Evolutionary conservation across 176 grass and related monocot genomes (phyloP), one percentile per base, ranked within the genome.

Genomic region (Phragmites australis): DNA sequence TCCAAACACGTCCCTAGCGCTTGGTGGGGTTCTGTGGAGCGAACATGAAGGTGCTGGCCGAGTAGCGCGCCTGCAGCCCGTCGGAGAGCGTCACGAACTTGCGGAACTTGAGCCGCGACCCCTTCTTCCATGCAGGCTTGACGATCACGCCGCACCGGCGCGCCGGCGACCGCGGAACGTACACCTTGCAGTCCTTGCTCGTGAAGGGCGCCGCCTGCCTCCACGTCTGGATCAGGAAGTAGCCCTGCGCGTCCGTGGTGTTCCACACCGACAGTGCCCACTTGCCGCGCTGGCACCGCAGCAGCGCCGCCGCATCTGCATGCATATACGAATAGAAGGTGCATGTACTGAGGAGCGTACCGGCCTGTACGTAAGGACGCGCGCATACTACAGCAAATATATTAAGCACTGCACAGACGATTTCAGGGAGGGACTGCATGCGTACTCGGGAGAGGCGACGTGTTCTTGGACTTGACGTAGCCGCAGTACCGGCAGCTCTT

Each of bases 161-260:
- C 45, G 56, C 44, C 46, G 83, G 87, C 30, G 92, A 89, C 45
- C 52, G 56, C 9, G 39, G 57, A 45, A 91, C 72, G 41, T 84
- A 91, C 39, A 91, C 77, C 65, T 45, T 83, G 87, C 92, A 94
- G 43, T 85, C 26, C 14, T 0, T 54, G 84, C 81, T 89, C 2
- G 72, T 85, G 92, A 94, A 94, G 25, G 54, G 48, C 39, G 87
- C 85, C 44, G 70, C 58, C 84, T 82, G 72, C 75, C 31, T 9
- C 62, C 69, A 70, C 80, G 92, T 94, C 84, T 87, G 72, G 68
- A 89, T 75, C 83, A 80, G 63, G 81, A 94, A 94, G 81, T 92
- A 80, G 51, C 92, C 92, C 15, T 9, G 30, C 40, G 59, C 31
- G 84, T 94, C 66, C 75, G 89, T 80, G 1, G 25, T 26, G 48